Conservation (phyloP, 805 yeast genomes). For the Kodamaea kaohsiungensis region DNA sequence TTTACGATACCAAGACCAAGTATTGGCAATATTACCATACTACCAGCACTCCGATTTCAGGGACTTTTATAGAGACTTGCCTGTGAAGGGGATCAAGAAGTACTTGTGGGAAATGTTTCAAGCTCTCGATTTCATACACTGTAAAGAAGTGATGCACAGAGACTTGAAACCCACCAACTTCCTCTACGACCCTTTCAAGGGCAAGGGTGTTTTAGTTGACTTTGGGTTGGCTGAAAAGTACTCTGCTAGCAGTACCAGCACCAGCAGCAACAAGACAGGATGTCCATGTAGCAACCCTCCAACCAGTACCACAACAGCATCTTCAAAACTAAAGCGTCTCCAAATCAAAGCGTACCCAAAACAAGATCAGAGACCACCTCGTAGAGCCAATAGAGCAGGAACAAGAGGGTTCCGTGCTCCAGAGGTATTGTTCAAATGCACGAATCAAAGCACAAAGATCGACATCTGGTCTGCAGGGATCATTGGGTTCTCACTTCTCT, state of each 20-base stretch:
- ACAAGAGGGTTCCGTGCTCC: conserved; percentile 96
- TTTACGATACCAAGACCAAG: conserved; percentile 84
- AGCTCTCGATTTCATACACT: conserved; percentile 65
- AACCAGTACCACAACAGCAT: conserved; percentile 10
- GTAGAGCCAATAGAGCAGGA: conserved; percentile 96
- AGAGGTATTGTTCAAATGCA: conserved; percentile 84
- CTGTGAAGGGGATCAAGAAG: conserved; percentile 73
- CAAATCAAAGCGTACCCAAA: conserved; percentile 66
- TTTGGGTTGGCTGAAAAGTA: conserved; percentile 84
- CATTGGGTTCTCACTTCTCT: conserved; percentile 72
- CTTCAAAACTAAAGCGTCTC: conserved; percentile 17
- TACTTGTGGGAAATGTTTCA: conserved; percentile 79
- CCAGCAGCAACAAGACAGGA: conserved; percentile 18
- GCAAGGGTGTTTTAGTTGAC: conserved; percentile 83
- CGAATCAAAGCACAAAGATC: conserved; percentile 75
- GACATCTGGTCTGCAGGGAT: conserved; percentile 96
- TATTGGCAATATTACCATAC: conserved; percentile 88
- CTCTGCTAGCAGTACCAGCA: conserved; percentile 12
- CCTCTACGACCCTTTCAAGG: conserved; percentile 62
- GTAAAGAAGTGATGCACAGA: conserved; percentile 42
- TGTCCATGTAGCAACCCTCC: conserved; percentile 55
- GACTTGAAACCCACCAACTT: conserved; percentile 62
- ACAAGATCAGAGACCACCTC: conserved; percentile 82
- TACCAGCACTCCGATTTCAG: conserved; percentile 90
- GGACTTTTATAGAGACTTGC: conserved; percentile 77